Evolutionary conservation across 2,329 filamentous ascomycete genomes (phyloP).

Genomic region (Furcasterigmium furcatum): DNA sequence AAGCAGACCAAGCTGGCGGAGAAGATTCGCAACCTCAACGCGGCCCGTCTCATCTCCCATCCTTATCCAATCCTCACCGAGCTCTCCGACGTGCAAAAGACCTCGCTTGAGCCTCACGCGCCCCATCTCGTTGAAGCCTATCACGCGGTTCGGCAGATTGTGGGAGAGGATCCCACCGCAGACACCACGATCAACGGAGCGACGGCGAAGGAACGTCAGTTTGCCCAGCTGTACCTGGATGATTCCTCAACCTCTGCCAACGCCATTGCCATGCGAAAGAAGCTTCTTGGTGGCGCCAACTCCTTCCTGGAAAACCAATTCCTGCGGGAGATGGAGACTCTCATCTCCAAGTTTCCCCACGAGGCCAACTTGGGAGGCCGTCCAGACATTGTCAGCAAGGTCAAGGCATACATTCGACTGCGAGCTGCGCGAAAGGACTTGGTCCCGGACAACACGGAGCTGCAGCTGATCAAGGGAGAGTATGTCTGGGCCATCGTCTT

Average conservation of each 20-base stretch:
- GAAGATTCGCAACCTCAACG: slow-evolving; percentile 76
- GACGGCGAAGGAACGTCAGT: slow-evolving; percentile 72
- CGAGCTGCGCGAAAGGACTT: slow-evolving; percentile 78
- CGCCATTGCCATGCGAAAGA: slow-evolving; percentile 68
- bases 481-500: slow-evolving; percentile 94
- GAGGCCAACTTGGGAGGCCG: slow-evolving; percentile 88
- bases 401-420: slow-evolving; percentile 87
- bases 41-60: slow-evolving; percentile 61
- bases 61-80: slow-evolving; percentile 73
- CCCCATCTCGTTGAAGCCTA: slow-evolving; percentile 80
- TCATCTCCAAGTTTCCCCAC: slow-evolving; percentile 78
- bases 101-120: slow-evolving; percentile 67
- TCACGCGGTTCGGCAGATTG: slow-evolving; percentile 74
- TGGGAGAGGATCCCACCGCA: slow-evolving; percentile 64
- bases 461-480: slow-evolving; percentile 78
- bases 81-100: slow-evolving; percentile 71
- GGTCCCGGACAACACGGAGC: slow-evolving; percentile 73
- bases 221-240: slow-evolving; percentile 73
- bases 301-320: slow-evolving; percentile 79
- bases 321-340: slow-evolving; percentile 69
- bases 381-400: slow-evolving; percentile 84
- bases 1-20: slow-evolving; percentile 81
- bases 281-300: slow-evolving; percentile 77
- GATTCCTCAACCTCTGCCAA: slow-evolving; percentile 63
- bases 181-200: slow-evolving; percentile 57